Percentiles rank a stretch among this genome's conserved stretches.
phyloP scores from a whole-genome alignment of 2,329 filamentous ascomycete species.

The Karstenula rhodostoma region DNA sequence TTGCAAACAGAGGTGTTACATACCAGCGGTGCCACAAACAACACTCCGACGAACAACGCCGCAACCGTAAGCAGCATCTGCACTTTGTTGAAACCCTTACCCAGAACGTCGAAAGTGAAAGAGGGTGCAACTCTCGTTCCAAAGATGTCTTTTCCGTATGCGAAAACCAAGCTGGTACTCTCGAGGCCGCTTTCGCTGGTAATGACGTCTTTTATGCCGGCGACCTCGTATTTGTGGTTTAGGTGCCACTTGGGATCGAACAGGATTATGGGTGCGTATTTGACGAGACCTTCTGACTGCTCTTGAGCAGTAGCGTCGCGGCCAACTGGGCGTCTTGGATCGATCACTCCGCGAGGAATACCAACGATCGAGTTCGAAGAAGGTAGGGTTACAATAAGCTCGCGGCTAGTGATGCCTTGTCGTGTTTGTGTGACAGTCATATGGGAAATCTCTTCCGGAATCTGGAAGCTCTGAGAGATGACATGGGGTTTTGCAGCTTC shows the following conservation, averaged over 20 bases:
- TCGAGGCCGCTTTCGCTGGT: conserved; percentile 82
- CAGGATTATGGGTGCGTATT: conserved; percentile 79
- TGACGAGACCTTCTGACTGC: conserved; percentile 80
- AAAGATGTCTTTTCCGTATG: conserved; percentile 88
- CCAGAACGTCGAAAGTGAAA: conserved; percentile 88
- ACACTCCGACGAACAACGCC: conserved; percentile 78
- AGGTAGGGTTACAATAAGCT: conserved; percentile 81
- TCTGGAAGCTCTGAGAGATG: conserved; percentile 80
- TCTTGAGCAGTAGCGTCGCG: conserved; percentile 83
- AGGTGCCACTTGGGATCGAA: conserved; percentile 83
- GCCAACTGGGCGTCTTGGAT: conserved; percentile 85
- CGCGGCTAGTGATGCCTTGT: conserved; percentile 87
- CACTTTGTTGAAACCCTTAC: conserved; percentile 91
- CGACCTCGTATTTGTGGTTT: conserved; percentile 81
- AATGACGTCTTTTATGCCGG: conserved; percentile 77
- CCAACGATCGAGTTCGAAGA: conserved; percentile 77
- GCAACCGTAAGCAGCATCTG: conserved; percentile 84
- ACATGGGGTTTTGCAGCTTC: conserved; percentile 73
- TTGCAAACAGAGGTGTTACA: conserved; percentile 18
- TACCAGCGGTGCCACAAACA: conserved; percentile 85
- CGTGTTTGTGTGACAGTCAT: conserved; percentile 87
- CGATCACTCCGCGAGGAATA: conserved; percentile 79
- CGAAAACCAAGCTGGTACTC: conserved; percentile 89
- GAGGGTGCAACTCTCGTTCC: conserved; percentile 88
- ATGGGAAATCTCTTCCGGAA: conserved; percentile 78